A percentile compares a stretch with the other conserved stretches of the same genome.
Conservation (phyloP, 148 eudicot species). For the Rhododendron henanense region DNA sequence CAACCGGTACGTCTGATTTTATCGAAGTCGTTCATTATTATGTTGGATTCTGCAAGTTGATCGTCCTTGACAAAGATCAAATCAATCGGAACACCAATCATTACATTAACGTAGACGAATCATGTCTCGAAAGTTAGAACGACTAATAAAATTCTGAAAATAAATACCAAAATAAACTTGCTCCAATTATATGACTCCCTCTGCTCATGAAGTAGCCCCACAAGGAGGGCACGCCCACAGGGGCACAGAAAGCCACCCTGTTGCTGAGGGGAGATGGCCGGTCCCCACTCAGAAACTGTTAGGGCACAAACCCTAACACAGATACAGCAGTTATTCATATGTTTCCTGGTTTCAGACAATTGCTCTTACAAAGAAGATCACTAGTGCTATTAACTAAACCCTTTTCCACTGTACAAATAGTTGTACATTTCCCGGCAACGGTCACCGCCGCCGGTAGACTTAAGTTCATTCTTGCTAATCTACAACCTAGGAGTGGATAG, state of each 20-base stretch:
- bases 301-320: background rate
- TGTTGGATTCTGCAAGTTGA: background rate
- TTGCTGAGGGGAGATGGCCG: background rate
- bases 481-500: constrained; percentile 8
- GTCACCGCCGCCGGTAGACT: background rate
- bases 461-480: background rate
- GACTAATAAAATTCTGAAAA: background rate
- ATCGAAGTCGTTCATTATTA: background rate
- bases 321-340: background rate
- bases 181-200: background rate
- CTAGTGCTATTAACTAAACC: background rate
- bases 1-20: background rate
- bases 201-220: background rate
- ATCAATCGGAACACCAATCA: background rate
- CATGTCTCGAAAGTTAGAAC: background rate
- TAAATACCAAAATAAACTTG: background rate
- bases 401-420: constrained; percentile 9
- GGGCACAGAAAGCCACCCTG: background rate
- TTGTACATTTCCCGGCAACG: background rate
- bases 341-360: background rate
- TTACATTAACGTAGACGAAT: background rate
- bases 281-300: background rate
- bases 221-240: background rate
- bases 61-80: background rate
- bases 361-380: background rate